These are phyloP conservation scores for Mycena haematopus DNA, from an alignment of 768 basidiomycete species.

Conservation along the genomic window DNA sequence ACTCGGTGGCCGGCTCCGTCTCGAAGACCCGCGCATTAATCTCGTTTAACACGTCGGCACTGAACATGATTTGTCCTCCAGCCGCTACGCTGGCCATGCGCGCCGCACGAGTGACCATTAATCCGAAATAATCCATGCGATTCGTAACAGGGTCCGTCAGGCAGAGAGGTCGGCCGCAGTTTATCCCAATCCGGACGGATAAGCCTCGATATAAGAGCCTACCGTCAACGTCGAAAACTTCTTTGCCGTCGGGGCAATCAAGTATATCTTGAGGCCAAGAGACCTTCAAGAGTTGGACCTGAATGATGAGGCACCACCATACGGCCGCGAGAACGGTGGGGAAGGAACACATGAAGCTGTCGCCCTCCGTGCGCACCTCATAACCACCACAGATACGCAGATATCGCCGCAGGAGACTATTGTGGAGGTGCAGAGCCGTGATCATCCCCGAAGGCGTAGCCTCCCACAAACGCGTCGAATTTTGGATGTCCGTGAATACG, in stretches of 20 bases:
- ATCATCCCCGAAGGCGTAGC: slow-evolving; percentile 89
- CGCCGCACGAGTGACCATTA: slow-evolving; percentile 93
- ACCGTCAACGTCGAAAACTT: slow-evolving; percentile 69
- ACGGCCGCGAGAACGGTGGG: slow-evolving; percentile 85
- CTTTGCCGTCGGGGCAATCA: slow-evolving; percentile 89
- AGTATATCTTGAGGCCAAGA: slow-evolving; percentile 94
- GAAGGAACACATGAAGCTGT: slow-evolving; percentile 98
- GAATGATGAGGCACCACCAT: slow-evolving; percentile 91
- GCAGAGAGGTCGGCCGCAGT: slow-evolving; percentile 87
- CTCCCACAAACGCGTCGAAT: slow-evolving; percentile 97
- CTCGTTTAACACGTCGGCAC: slow-evolving; percentile 84
- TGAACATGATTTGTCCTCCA: slow-evolving; percentile 93
- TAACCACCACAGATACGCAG: slow-evolving; percentile 93
- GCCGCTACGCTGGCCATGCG: slow-evolving; percentile 81
- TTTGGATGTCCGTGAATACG: slow-evolving; percentile 97
- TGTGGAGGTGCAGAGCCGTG: slow-evolving; percentile 89
- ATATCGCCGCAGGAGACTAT: slow-evolving; percentile 84
- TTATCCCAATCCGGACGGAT: slow-evolving; percentile 96
- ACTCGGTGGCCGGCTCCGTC: slow-evolving; percentile 60
- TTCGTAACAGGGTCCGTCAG: slow-evolving; percentile 88
- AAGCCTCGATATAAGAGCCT: slow-evolving; percentile 82
- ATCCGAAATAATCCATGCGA: slow-evolving; percentile 98
- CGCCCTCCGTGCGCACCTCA: slow-evolving; percentile 99
- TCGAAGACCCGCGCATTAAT: slow-evolving; percentile 67
- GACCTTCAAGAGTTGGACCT: slow-evolving; percentile 78